Conservation (phyloP, 306 rosid species). For the Arachis hypogaea region DNA sequence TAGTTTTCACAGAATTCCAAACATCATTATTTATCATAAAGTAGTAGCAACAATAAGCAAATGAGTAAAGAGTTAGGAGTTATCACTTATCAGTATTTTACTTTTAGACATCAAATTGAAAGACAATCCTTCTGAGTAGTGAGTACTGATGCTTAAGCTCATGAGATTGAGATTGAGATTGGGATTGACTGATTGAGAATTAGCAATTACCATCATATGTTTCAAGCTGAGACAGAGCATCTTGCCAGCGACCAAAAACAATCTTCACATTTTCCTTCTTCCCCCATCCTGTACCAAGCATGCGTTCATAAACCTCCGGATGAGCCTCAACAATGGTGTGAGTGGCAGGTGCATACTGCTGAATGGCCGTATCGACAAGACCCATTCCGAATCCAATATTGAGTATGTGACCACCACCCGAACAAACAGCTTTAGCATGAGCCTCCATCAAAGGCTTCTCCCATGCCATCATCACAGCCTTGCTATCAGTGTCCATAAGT, state of each 20-base stretch:
- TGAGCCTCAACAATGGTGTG: constrained; percentile 96
- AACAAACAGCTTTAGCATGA: constrained; percentile 92
- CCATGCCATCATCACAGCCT: constrained; percentile 99
- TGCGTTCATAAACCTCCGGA: constrained; percentile 76
- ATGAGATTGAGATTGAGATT: background rate
- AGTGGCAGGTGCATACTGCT: constrained; percentile 63
- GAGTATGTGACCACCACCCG: constrained; percentile 78
- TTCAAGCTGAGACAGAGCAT: constrained; percentile 69
- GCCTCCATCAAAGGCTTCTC: constrained; percentile 99
- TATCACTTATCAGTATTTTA: background rate
- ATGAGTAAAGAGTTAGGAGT: background rate
- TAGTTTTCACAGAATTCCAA: background rate
- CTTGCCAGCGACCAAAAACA: constrained; percentile 89
- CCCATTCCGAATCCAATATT: constrained; percentile 97
- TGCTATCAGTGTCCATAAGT: constrained; percentile 78
- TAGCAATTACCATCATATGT: constrained; percentile 72
- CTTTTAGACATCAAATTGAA: constrained; percentile 7
- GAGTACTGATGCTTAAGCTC: background rate
- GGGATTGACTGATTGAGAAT: background rate
- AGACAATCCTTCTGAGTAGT: background rate
- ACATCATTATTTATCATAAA: background rate
- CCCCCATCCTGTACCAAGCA: constrained; percentile 72
- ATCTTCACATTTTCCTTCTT: constrained; percentile 72
- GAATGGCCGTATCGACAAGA: constrained; percentile 88
- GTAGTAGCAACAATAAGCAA: background rate